Evolutionary conservation across 345 rosid species (phyloP), one percentile per base, ranked within the genome.

Genomic region (Trapa incisa): DNA sequence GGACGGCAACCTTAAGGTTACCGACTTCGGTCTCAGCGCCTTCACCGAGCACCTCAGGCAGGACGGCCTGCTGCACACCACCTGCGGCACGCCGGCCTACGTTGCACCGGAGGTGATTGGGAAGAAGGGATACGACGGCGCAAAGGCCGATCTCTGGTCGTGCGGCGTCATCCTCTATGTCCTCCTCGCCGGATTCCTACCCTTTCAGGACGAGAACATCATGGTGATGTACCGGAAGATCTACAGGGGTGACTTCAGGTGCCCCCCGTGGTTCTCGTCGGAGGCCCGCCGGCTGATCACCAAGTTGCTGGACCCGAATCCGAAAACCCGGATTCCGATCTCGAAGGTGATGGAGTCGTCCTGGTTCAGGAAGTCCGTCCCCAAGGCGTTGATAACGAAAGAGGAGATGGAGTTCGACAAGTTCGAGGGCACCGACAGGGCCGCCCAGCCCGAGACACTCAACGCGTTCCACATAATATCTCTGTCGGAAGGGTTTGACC

Each of bases 391-490:
- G 1, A 17, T 45, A 17, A 45, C 75, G 6, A 75, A 81, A 35
- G 64, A 66, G 9, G 81, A 73, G n/a, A 67, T 56, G 47, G 84
- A 78, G 36, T 45, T 45, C 47, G 47, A 45, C 10, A 45, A 45
- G 47, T 80, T 74, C 47, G 66, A 14, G 37, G 61, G 66, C 32
- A 36, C 54, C 13, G 50, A 37, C 35, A 82, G 79, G 73, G 47
- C 79, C 0, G 82, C 71, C 60, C 77, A 82, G 32, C 80, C 86
- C 0, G 96, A 83, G 67, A 92, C 91, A 0, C 58, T 89, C 8
- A 92, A 92, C 70, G 98, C 96, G 0, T 92, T 92, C 68, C 96
- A 92, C 68, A 89, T 92, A 2, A 92, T 92, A 13, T 92, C 93
- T 1, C 69, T 92, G 14, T 89, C 98, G 0, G 85, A 89, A 61